A percentile compares a stretch with the other conserved stretches of the same genome.
Conservation (phyloP, 139 green algal species). For the Closterium sp. region DNA sequence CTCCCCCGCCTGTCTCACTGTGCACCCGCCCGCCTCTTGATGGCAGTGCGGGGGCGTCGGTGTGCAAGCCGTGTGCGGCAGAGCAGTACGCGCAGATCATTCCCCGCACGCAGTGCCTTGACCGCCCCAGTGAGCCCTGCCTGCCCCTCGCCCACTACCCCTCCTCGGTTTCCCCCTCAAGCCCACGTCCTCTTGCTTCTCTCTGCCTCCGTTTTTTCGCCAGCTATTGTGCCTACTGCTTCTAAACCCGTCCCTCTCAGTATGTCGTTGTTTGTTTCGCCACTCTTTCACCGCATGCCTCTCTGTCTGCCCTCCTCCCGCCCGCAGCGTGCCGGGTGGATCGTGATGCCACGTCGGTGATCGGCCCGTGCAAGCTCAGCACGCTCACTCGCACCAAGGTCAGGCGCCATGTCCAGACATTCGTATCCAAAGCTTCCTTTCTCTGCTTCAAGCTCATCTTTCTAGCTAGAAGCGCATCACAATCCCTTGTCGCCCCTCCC, state of each 20-base stretch:
- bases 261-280: background rate
- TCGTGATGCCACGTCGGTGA: background rate
- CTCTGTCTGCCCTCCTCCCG: background rate
- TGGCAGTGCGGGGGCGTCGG: background rate
- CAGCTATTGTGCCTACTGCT: background rate
- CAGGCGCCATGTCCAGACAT: background rate
- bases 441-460: background rate
- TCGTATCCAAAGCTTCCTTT: background rate
- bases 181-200: background rate
- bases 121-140: background rate
- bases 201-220: too few relatives aligned
- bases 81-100: background rate
- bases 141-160: background rate
- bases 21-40: background rate
- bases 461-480: background rate
- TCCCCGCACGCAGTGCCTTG: background rate
- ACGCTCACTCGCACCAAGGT: background rate
- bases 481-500: background rate
- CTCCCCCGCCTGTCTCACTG: too few relatives aligned
- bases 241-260: background rate
- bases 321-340: background rate
- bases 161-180: background rate
- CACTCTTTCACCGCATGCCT: background rate
- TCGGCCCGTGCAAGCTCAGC: background rate
- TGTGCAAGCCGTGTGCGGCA: background rate